Base-by-base conservation (phyloP, 2,329 filamentous ascomycete species). In the Myriosclerotinia duriaeana region DNA sequence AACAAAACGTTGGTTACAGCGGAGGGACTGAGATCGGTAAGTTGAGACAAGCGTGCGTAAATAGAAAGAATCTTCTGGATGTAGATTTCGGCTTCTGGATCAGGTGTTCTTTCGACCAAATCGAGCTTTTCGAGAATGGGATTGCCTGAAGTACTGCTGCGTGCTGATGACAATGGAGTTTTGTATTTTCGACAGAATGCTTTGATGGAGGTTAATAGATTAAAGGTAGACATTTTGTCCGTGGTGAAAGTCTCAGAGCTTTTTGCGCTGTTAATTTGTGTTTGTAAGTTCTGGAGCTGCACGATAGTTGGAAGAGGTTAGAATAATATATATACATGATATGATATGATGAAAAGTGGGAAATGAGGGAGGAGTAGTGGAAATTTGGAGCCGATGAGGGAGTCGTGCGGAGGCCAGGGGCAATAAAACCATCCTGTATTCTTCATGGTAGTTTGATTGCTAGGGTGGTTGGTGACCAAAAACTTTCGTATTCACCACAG, bases 1-100 rank as follows among this genome's bases (percentile, higher is more conserved):
- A 81, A 77, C 0, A 79, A 67, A 2, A 22, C 63, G 62, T 81
- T 78, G 55, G 79, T 70, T 30, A 70, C 64, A 0, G 71, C 62
- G 20, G 74, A 72, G 1, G 80, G 79, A 2, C 69, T 67, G 6
- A 81, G 72, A 48, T 69, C 62, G 5, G 63, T 20, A 34, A 60
- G 38, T 53, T 58, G 36, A 22, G 65, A 64, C 42, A 71, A 52
- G 3, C 22, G 20, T 20, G 20, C n/a, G 44, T 70, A 56, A 8
- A 71, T 60, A 8, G 36, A 60, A 5, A 53, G 17, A 17, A 68
- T 64, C 26, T 58, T 55, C 5, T 50, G 30, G 17, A 67, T 60
- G 22, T 59, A 56, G 26, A 48, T n/a, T 48, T 68, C 65, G 36
- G 48, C 61, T 46, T 64, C 22, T 22, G 60, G 9, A 36, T 65